Percentiles rank a stretch among this genome's conserved stretches.
Evolutionary conservation across 129 eudicot species (phyloP).

Genomic region (Sambucus nigra): DNA sequence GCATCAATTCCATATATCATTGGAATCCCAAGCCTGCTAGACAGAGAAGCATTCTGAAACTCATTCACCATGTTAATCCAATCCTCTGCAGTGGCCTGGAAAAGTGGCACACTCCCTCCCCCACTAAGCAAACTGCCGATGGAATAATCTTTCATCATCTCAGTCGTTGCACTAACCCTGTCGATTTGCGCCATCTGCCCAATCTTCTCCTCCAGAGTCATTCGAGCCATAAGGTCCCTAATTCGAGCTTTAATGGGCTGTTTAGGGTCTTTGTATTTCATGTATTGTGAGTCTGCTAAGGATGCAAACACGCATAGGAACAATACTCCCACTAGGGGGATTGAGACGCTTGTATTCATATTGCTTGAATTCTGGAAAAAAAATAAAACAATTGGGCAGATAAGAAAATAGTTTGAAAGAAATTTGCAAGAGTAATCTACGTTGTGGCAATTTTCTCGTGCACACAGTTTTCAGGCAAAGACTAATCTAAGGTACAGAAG

Average conservation of each 20-base stretch:
- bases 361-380: no score
- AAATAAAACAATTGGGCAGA: neutral
- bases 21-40: constrained; percentile 1
- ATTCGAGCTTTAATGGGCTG: neutral
- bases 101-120: neutral
- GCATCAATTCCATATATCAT: neutral
- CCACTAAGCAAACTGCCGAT: constrained; percentile 1
- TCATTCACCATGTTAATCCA: neutral
- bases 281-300: neutral
- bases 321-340: neutral
- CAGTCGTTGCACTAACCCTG: neutral
- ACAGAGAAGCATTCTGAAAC: constrained; percentile 1
- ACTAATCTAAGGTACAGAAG: no score
- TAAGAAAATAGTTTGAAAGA: neutral
- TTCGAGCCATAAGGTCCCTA: neutral
- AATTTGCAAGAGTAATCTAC: neutral
- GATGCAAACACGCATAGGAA: neutral
- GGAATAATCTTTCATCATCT: neutral
- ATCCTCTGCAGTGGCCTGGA: neutral
- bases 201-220: neutral
- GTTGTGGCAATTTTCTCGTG: no score
- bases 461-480: no score
- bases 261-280: neutral
- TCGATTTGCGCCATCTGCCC: neutral
- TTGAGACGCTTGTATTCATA: neutral